phyloP scores from a whole-genome alignment of 73 alveolate genomes.

The Effrenium voratum region DNA sequence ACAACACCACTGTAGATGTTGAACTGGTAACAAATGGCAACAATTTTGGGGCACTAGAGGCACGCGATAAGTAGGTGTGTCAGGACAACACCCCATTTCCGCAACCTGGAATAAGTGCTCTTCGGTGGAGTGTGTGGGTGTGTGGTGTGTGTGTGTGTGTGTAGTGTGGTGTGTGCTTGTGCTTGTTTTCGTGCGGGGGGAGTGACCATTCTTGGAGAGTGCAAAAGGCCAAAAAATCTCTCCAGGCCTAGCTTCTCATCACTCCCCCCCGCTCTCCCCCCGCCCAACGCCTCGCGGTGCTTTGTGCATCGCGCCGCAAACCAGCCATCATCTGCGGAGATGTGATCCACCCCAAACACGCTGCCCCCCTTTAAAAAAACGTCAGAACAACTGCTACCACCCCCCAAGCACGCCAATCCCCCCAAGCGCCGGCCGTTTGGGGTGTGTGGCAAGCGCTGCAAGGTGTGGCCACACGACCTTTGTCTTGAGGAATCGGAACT shows the following conservation, averaged over 20 bases:
- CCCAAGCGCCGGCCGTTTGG: background rate
- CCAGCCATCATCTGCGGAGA: slow-evolving; percentile 64
- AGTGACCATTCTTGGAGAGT: background rate
- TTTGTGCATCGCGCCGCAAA: slow-evolving; percentile 85
- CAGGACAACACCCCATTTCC: too few species aligned
- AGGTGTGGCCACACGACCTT: too few species aligned
- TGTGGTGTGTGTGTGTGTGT: too few species aligned
- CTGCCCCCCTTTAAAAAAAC: background rate
- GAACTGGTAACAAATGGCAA: too few species aligned
- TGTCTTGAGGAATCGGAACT: too few species aligned
- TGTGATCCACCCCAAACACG: background rate
- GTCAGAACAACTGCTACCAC: background rate
- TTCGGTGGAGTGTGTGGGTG: too few species aligned
- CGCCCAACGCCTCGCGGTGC: slow-evolving; percentile 62
- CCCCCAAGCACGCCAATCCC: background rate
- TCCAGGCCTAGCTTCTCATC: background rate
- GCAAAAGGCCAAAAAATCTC: background rate
- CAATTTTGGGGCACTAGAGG: too few species aligned
- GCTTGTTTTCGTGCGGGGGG: background rate
- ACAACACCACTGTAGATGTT: too few species aligned
- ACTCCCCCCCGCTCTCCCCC: background rate
- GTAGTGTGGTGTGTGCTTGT: background rate
- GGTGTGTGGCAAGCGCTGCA: too few species aligned
- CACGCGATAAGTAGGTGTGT: too few species aligned
- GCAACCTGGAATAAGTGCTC: too few species aligned